A percentile compares a stretch with the other conserved stretches of the same genome.
These are phyloP conservation scores for Dryas drummondii DNA, from an alignment of 306 rosid genomes.

Conservation along the genomic window DNA sequence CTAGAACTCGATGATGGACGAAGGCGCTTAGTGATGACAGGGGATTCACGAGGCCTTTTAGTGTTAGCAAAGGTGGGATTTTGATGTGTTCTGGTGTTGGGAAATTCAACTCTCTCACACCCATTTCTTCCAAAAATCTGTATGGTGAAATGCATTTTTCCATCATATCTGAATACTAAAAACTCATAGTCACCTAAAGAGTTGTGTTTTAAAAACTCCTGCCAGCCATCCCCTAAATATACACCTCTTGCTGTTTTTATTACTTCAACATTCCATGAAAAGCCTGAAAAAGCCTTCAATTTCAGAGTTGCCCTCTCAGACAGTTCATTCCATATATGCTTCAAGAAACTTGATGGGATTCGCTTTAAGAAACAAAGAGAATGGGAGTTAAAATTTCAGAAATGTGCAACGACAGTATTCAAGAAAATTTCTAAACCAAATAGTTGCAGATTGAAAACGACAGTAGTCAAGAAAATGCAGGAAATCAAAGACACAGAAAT, in stretches of 20 bases:
- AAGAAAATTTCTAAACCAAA: not conserved
- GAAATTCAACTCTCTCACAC: slow-evolving; percentile 2
- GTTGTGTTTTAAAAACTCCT: slow-evolving; percentile 7
- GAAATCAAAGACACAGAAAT: not conserved
- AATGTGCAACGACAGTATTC: not conserved
- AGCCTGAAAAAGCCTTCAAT: not conserved
- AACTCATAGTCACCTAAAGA: slow-evolving; percentile 10
- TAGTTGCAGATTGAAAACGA: not conserved
- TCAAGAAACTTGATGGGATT: slow-evolving; percentile 14
- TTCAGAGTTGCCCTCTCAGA: not conserved
- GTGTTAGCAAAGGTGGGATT: not conserved
- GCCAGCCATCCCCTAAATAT: slow-evolving; percentile 16
- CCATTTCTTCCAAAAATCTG: not conserved
- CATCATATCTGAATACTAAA: slow-evolving; percentile 17
- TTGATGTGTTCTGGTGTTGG: not conserved
- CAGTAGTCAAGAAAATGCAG: not conserved
- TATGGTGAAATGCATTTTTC: slow-evolving; percentile 10
- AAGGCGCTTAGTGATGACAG: not conserved
- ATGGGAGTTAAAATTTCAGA: not conserved
- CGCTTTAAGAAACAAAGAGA: slow-evolving; percentile 3
- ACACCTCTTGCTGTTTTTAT: not conserved
- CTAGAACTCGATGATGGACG: slow-evolving; percentile 1
- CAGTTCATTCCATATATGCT: slow-evolving; percentile 12
- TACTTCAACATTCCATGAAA: slow-evolving; percentile 2
- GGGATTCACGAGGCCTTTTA: not conserved